A percentile compares a stretch with the other conserved stretches of the same genome.
Conservation (phyloP, 2,329 filamentous ascomycete species). For the Phaeoacremonium minimum region DNA sequence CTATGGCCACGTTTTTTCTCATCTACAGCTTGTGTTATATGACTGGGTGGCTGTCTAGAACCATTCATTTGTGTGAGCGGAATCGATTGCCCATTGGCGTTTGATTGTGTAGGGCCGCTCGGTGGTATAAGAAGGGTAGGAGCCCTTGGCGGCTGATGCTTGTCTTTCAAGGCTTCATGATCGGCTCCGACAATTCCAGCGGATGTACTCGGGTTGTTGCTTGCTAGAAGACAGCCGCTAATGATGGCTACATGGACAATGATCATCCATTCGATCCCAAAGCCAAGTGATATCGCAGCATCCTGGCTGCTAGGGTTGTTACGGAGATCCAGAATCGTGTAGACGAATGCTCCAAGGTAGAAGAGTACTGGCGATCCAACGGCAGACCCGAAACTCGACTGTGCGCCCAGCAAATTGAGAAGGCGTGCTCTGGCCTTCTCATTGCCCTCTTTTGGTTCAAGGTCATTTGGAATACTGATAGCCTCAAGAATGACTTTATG, state of each 20-base stretch:
- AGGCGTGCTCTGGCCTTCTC: neutral
- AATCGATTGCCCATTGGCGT: constrained; percentile 1
- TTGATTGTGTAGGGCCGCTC: constrained; percentile 17
- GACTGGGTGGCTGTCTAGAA: too few relatives aligned
- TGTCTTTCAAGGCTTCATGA: neutral
- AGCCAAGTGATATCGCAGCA: constrained; percentile 2
- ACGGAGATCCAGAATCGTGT: constrained; percentile 14
- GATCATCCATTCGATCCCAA: constrained; percentile 11
- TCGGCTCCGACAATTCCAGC: neutral
- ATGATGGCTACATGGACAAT: constrained; percentile 21
- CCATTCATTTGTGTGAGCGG: too few relatives aligned
- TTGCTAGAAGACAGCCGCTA: constrained; percentile 16
- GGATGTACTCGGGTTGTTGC: constrained; percentile 19
- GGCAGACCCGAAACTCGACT: constrained; percentile 15
- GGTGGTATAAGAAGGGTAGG: too few relatives aligned
- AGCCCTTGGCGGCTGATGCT: neutral
- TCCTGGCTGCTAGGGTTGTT: constrained; percentile 15
- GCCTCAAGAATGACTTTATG: constrained; percentile 1
- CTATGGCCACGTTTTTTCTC: constrained; percentile 5
- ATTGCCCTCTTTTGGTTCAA: neutral
- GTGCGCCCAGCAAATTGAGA: constrained; percentile 3
- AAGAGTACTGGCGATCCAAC: constrained; percentile 19
- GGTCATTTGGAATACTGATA: neutral
- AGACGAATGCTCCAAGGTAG: constrained; percentile 20
- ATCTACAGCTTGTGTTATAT: too few relatives aligned